phyloP scores from a whole-genome alignment of 371 early-diverging fungal species.

The Actinomucor elegans region DNA sequence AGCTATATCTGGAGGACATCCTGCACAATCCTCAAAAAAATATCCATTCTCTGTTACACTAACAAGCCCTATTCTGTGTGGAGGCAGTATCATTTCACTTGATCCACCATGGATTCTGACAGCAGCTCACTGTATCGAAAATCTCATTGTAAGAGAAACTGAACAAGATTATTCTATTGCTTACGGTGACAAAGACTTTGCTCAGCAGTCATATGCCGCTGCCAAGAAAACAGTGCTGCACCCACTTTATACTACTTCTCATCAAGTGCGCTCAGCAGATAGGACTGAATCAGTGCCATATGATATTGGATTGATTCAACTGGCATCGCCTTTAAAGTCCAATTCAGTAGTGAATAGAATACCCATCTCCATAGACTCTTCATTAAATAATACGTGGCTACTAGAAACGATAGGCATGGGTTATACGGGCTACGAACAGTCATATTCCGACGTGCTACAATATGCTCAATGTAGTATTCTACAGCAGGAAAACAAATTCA shows the following conservation, averaged over 20 bases:
- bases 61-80: slow-evolving; percentile 26
- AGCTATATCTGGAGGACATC: slow-evolving; percentile 24
- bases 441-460: slow-evolving; percentile 15
- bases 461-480: slow-evolving; percentile 7
- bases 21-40: slow-evolving; percentile 5
- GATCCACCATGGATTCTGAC: slow-evolving; percentile 43
- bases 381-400: too few relatives aligned
- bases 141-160: too few relatives aligned
- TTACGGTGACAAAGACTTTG: slow-evolving; percentile 7
- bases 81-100: slow-evolving; percentile 33
- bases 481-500: slow-evolving; percentile 6
- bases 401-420: slow-evolving; percentile 30
- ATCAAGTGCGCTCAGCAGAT: slow-evolving; percentile 4
- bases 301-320: slow-evolving; percentile 19
- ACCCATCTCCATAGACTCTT: too few relatives aligned
- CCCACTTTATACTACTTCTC: slow-evolving; percentile 7
- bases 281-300: slow-evolving; percentile 8
- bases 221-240: slow-evolving; percentile 5
- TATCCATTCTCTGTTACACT: slow-evolving; percentile 35
- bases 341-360: slow-evolving; percentile 2
- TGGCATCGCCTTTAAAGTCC: neutral
- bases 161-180: neutral
- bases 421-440: slow-evolving; percentile 13
- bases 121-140: slow-evolving; percentile 32
- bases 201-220: neutral